Evolutionary conservation across 1,284 basidiomycete species (phyloP), one percentile per base, ranked within the genome.

Genomic region (Cystobasidiaceae sp.): DNA sequence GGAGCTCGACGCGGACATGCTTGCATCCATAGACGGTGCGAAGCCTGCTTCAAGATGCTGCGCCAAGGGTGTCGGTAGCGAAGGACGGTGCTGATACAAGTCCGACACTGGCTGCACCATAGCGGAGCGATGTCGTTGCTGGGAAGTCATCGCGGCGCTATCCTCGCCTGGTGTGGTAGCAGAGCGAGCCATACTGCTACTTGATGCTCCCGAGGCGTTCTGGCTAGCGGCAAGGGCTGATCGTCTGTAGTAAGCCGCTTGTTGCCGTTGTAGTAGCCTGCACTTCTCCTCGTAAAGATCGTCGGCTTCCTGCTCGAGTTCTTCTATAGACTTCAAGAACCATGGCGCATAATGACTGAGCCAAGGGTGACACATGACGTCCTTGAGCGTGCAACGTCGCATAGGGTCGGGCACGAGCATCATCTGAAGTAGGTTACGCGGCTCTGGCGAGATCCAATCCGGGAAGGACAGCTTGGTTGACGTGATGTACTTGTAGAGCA

Each of bases 401-500:
- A 81, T 79, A 2, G 89, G 86, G 76, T 90, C 85, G 54, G 86
- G 89, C 1, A 94, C 90, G 39, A 96, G 85, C 92, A 96, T 96
- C 75, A 86, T 83, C 51, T 84, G 80, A 9, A 89, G 79, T 13
- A 89, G 79, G 71, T 88, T 83, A 64, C 88, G 82, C 25, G 90
- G 92, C 64, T 87, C 85, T 4, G 81, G 75, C 7, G 89, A 89
- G 71, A 97, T 85, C 78, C 94, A 93, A 49, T 94, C 90, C 15
- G 93, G 93, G 81, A 96, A 97, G 33, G 90, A 89, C 67, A 97
- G 85, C 1, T 89, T 88, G 0, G 93, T 97, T 80, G 87, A 92
- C 79, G 97, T 89, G 78, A 99, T 99, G 80, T 99, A 99, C 77
- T 90, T 93, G 85, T 98, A 99, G 55, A 99, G 81, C n/a, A 97